phyloP scores from a whole-genome alignment of 2,329 filamentous ascomycete genomes.

The Nemania sp. region DNA sequence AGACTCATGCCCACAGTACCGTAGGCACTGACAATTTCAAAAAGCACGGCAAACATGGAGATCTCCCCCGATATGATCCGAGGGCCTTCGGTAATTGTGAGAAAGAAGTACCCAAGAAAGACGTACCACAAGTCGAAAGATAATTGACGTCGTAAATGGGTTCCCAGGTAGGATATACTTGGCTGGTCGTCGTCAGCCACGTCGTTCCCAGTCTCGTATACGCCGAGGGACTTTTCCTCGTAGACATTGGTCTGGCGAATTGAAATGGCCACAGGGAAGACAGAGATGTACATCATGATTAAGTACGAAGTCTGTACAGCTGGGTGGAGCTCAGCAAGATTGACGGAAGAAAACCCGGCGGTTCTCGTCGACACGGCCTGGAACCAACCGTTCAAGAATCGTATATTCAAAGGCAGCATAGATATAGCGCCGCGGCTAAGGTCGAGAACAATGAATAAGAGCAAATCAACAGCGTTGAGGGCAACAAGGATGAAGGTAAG shows the following conservation, averaged over 20 bases:
- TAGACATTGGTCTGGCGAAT: conserved; percentile 95
- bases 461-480: conserved; percentile 81
- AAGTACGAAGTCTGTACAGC: conserved; percentile 93
- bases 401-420: conserved; percentile 69
- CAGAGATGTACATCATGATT: conserved; percentile 99
- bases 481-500: conserved; percentile 82
- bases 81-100: conserved; percentile 82
- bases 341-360: conserved; percentile 85
- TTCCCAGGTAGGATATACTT: conserved; percentile 81
- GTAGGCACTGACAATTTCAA: conserved; percentile 88
- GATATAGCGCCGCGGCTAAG: conserved; percentile 73
- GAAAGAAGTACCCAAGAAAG: conserved; percentile 89
- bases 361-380: conserved; percentile 89
- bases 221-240: conserved; percentile 83
- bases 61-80: conserved; percentile 68
- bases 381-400: conserved; percentile 85
- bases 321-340: conserved; percentile 77
- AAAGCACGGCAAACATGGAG: conserved; percentile 72
- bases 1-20: conserved; percentile 92
- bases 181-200: conserved; percentile 56
- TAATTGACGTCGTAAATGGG: conserved; percentile 88
- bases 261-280: conserved; percentile 94
- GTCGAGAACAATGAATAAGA: conserved; percentile 93
- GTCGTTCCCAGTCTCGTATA: conserved; percentile 64
- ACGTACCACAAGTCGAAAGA: conserved; percentile 99